Evolutionary conservation across 2,329 filamentous ascomycete species (phyloP), one percentile per base, ranked within the genome.

Genomic region (Diplocarpon rosae): DNA sequence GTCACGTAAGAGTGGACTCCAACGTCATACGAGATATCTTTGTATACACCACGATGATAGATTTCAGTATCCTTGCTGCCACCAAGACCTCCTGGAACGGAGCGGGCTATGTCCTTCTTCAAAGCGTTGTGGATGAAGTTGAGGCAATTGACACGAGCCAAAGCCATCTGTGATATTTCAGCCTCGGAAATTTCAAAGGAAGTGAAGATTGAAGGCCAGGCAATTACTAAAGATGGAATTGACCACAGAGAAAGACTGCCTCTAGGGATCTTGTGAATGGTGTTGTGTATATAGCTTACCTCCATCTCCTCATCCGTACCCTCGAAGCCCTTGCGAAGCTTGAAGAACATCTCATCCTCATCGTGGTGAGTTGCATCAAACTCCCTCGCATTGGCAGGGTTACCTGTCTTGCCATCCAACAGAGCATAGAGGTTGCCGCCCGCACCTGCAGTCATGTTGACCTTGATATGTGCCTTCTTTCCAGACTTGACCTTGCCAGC

Each of bases 111-210:
- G 28, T 24, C 31, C 17, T 34, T 28, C 15, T 37, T n/a, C 5
- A 46, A 20, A 12, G 28, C 39, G n/a, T 39, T 20, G 24, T 42
- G 34, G 34, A 46, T 46, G 44, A 38, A 46, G 34, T 46, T 46
- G n/a, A 46, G 30, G 11, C 42, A 35, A 7, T 15, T 8, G 5
- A 46, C 39, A 9, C 39, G 39, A 8, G 37, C 35, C 33, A 38
- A 17, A 12, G 34, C 39, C 12, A 20, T 17, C 44, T 46, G 13
- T 17, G 5, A 14, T 12, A 20, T 29, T 17, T 17, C 6, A 11
- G 24, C 20, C 20, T 24, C 7, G 17, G 17, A 1, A 1, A 29
- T 41, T 41, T 27, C 20, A 24, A 24, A 7, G 7, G 20, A 24
- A 24, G 7, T 4, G 7, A 7, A 24, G 7, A 29, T 16, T 24